These are phyloP conservation scores for Pichia thaimueangensis DNA, from an alignment of 805 yeast species.

Conservation along the genomic window DNA sequence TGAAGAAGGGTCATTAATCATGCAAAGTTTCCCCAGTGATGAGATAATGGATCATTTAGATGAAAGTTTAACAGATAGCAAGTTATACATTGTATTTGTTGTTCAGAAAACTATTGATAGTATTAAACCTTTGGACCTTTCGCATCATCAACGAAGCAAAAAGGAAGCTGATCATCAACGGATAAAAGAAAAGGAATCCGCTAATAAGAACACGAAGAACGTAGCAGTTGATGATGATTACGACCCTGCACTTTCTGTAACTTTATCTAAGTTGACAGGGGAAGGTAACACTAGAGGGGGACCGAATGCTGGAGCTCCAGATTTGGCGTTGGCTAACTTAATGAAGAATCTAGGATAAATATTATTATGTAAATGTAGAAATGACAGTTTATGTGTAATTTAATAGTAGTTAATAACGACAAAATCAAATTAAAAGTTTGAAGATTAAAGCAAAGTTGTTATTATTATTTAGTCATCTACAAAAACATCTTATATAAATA, in stretches of 20 bases:
- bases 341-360: constrained; percentile 1
- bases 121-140: not conserved
- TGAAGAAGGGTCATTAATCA: constrained; percentile 16
- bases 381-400: too few relatives aligned
- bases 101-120: constrained; percentile 20
- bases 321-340: not conserved
- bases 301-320: not conserved
- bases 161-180: not conserved
- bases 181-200: not conserved
- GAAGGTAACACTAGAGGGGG: too few relatives aligned
- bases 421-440: too few relatives aligned
- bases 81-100: constrained; percentile 26
- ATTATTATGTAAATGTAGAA: too few relatives aligned
- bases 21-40: constrained; percentile 18
- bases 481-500: not conserved
- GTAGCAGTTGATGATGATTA: constrained; percentile 3
- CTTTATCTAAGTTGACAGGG: constrained; percentile 1
- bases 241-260: constrained; percentile 5
- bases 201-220: not conserved
- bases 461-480: too few relatives aligned
- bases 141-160: not conserved
- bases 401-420: too few relatives aligned
- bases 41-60: constrained; percentile 13
- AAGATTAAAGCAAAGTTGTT: too few relatives aligned
- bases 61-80: constrained; percentile 10